Conservation (phyloP, 352 stramenopile genomes). For the Phytophthora sojae region DNA sequence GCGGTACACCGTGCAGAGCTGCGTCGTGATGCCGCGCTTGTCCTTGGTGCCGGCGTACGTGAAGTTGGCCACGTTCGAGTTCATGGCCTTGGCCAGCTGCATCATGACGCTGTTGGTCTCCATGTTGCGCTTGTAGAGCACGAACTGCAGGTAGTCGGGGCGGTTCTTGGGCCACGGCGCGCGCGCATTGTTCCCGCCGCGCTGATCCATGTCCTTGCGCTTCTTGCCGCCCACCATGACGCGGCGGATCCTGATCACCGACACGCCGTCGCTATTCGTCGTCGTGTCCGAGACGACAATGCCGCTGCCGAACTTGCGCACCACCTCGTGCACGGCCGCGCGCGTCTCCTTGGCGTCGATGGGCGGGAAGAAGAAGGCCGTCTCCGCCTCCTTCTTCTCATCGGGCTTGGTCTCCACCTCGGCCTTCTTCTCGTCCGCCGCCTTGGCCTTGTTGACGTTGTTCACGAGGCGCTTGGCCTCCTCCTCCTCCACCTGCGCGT, state of each 20-base stretch:
- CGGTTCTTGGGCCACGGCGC: slow-evolving; percentile 72
- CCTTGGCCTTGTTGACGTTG: slow-evolving; percentile 29
- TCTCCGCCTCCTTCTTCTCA: slow-evolving; percentile 28
- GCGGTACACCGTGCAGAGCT: slow-evolving; percentile 94
- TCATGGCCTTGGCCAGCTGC: slow-evolving; percentile 80
- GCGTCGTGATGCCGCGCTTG: slow-evolving; percentile 96
- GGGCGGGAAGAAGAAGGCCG: slow-evolving; percentile 72
- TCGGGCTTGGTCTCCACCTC: neutral
- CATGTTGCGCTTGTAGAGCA: slow-evolving; percentile 98
- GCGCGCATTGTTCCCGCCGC: slow-evolving; percentile 29
- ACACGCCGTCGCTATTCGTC: slow-evolving; percentile 65
- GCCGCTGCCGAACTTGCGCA: slow-evolving; percentile 75
- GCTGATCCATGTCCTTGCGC: slow-evolving; percentile 81
- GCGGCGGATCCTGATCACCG: slow-evolving; percentile 81
- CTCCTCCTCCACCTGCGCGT: slow-evolving; percentile 38
- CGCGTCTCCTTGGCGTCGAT: slow-evolving; percentile 89
- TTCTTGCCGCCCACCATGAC: slow-evolving; percentile 88
- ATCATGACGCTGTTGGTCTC: slow-evolving; percentile 92
- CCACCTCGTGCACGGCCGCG: slow-evolving; percentile 82
- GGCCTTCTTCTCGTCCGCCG: slow-evolving; percentile 10
- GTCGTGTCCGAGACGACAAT: slow-evolving; percentile 89
- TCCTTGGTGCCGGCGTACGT: slow-evolving; percentile 97
- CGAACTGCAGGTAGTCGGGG: slow-evolving; percentile 94
- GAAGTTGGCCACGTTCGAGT: slow-evolving; percentile 77
- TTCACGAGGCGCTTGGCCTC: slow-evolving; percentile 30